Conservation (phyloP, 2,329 filamentous ascomycete species). For the Fusarium coicis region DNA sequence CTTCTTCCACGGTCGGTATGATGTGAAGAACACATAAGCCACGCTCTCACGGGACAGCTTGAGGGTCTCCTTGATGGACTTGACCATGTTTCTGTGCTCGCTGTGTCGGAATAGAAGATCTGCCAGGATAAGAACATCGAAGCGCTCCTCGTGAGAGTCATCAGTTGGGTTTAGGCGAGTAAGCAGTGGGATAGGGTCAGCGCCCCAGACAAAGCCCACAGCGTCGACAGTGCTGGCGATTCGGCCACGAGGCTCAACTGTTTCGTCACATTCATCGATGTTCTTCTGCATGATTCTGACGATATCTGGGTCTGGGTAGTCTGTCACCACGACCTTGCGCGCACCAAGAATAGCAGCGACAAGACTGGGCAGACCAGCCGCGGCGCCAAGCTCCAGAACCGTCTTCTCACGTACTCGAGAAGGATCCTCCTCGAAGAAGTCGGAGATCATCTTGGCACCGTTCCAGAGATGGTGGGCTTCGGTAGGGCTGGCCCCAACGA, state of each 20-base stretch:
- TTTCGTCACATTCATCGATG: slow-evolving; percentile 66
- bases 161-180: slow-evolving; percentile 60
- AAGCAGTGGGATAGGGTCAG: slow-evolving; percentile 67
- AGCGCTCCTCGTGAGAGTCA: slow-evolving; percentile 54
- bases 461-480: slow-evolving; percentile 96
- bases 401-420: slow-evolving; percentile 71
- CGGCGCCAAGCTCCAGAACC: slow-evolving; percentile 91
- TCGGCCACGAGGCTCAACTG: slow-evolving; percentile 43
- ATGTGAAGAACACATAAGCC: slow-evolving; percentile 92
- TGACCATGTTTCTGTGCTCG: slow-evolving; percentile 82
- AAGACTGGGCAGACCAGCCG: slow-evolving; percentile 84
- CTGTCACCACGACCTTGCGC: slow-evolving; percentile 78
- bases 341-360: slow-evolving; percentile 81
- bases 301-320: slow-evolving; percentile 89
- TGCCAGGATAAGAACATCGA: slow-evolving; percentile 86
- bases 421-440: slow-evolving; percentile 80
- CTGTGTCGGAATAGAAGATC: slow-evolving; percentile 93
- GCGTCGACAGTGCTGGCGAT: slow-evolving; percentile 60
- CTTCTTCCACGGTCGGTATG: slow-evolving; percentile 90
- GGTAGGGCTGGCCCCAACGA: slow-evolving; percentile 88
- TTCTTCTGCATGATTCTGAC: slow-evolving; percentile 83
- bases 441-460: slow-evolving; percentile 79
- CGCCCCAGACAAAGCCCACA: slow-evolving; percentile 87
- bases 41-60: slow-evolving; percentile 63
- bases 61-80: slow-evolving; percentile 76